Base-by-base conservation (phyloP, 2,329 filamentous ascomycete species). In the Verticillium nubilum region DNA sequence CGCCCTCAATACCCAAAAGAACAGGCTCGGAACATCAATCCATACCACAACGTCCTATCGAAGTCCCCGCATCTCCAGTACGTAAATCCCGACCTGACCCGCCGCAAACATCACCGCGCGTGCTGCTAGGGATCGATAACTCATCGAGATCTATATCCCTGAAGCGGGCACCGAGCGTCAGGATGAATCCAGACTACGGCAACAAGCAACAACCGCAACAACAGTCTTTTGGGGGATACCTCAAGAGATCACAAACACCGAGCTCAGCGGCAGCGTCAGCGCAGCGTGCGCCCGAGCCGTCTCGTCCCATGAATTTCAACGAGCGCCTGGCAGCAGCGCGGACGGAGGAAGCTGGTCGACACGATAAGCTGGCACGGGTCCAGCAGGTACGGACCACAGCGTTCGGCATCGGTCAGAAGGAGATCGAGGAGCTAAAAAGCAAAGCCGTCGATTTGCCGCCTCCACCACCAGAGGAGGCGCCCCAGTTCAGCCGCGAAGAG, bases 81-180 rank as follows among this genome's bases (percentile, higher is more conserved):
- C 88, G 81, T 76, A 72, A 85, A 76, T 65, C 78, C 66, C 74
- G 80, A 71, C 73, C 78, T 15, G 70, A 57, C 15, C 56, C 74
- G 1, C 69, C 79, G 1, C 87, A 86, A 35, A 85, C 82, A 27
- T 97, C 93, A 1, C 94, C 95, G 1, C 83, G 93, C 61, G 84
- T 95, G 15, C 74, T 92, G 19, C 73, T 98, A 17, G 94, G 95
- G 5, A 96, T 98, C 62, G 93, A 97, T 74, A 96, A 96, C 71
- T 89, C 82, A 66, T 92, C 88, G 2, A 85, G 85, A 60, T 92
- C 97, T 67, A 81, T 98, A 31, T 97, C 93, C 3, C 76, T 98
- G 28, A 95, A 91, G 72, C 82, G 91, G 64, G 86, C 91, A 3
- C 80, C 86, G 2, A 81, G 76, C 60, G 69, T 78, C 29, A 77